Evolutionary conservation across 108 stramenopile species (phyloP).

Genomic region (Cyclotella baltica): DNA sequence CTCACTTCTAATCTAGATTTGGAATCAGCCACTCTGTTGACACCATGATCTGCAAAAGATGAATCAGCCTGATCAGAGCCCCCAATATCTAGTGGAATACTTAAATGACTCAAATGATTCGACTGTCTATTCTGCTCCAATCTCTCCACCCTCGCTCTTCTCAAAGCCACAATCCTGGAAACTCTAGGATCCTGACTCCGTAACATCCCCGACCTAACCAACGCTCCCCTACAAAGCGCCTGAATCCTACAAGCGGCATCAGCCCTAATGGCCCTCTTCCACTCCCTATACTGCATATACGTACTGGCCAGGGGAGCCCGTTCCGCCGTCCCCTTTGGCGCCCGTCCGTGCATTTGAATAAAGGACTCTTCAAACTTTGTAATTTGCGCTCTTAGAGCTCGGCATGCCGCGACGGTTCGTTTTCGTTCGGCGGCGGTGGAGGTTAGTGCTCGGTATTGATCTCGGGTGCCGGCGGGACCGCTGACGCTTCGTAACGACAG

Average conservation of each 20-base stretch:
- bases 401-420: constrained; percentile 87
- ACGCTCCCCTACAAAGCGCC: constrained; percentile 77
- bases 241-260: constrained; percentile 89
- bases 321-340: constrained; percentile 85
- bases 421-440: constrained; percentile 88
- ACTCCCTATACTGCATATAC: constrained; percentile 89
- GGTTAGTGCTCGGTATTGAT: constrained; percentile 83
- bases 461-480: constrained; percentile 46
- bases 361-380: constrained; percentile 90
- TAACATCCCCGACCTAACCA: constrained; percentile 56
- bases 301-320: constrained; percentile 88
- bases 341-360: constrained; percentile 72
- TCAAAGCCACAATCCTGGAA: constrained; percentile 55
- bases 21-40: constrained; percentile 10
- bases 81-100: constrained; percentile 82
- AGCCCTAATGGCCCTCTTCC: constrained; percentile 90
- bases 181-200: constrained; percentile 60
- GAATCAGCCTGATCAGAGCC: constrained; percentile 17
- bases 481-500: constrained; percentile 48
- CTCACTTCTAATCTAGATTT: constrained; percentile 46
- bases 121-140: constrained; percentile 17
- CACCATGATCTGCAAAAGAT: constrained; percentile 16
- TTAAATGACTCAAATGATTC: constrained; percentile 58
- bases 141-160: constrained; percentile 45
- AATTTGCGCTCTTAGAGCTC: constrained; percentile 87